Evolutionary conservation across 2,329 filamentous ascomycete genomes (phyloP), one percentile per base, ranked within the genome.

Genomic region (Cladorrhinum sp.): DNA sequence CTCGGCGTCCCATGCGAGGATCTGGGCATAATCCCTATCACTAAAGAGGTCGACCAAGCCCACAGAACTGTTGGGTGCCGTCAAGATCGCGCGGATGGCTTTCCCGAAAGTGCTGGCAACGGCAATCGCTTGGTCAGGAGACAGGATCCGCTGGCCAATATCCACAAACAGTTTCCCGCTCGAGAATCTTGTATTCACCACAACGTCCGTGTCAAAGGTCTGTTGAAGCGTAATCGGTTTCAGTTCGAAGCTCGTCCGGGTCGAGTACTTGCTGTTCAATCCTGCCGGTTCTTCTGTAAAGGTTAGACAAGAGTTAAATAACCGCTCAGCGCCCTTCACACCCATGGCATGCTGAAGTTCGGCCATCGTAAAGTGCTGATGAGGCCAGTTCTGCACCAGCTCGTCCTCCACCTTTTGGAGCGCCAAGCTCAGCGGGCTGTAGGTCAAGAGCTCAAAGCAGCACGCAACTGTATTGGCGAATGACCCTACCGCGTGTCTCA

Each of bases 71-170:
- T 75, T 73, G 0, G 79, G 77, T 2, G 71, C 76, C 18, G 76
- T 71, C 12, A 76, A 72, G 16, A 86, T 70, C 0, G 84, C 78
- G 23, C 78, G 76, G 13, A 86, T 70, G 0, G 84, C 79, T 20
- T 78, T 77, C 41, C 82, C 81, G 50, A 87, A 84, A 0, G 80
- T 81, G 60, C 76, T 76, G 16, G 79, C 77, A 2, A 86, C 72
- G 53, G 79, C 81, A 23, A 73, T 70, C 0, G 77, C 76, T 58
- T 84, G 81, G 0, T 74, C 65, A 0, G 76, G 75, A 6, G 82
- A 73, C 64, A 72, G 67, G 38, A 77, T 74, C 6, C 76, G 75
- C 51, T 79, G 77, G 12, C 75, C 76, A 9, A 83, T 71, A 25
- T 80, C 77, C 2, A 77, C 72, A 0, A 76, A 74, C 6, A 84